phyloP scores from a whole-genome alignment of 2,329 filamentous ascomycete species.

The Paecilomyces formosus region DNA sequence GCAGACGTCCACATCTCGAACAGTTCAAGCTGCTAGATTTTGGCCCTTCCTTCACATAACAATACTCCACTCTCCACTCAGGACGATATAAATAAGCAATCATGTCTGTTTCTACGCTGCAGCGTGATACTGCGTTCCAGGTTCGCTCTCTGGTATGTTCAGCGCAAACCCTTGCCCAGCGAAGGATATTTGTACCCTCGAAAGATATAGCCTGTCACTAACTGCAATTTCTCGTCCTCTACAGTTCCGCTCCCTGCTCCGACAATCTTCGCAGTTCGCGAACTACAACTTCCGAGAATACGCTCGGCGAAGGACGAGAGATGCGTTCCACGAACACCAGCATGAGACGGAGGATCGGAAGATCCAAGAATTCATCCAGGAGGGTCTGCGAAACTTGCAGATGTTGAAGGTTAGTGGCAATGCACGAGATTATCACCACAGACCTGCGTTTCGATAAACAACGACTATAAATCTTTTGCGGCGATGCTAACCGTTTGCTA shows the following conservation, averaged over 20 bases:
- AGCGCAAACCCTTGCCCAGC: background rate
- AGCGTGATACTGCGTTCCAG: constrained; percentile 38
- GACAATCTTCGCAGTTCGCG: constrained; percentile 78
- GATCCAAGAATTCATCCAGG: constrained; percentile 84
- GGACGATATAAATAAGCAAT: constrained; percentile 5
- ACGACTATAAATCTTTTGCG: background rate
- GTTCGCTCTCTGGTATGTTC: constrained; percentile 40
- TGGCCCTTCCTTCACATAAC: background rate
- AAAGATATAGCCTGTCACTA: background rate
- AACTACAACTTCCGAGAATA: constrained; percentile 98
- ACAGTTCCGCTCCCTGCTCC: constrained; percentile 86
- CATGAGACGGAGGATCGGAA: constrained; percentile 63
- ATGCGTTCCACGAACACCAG: constrained; percentile 80
- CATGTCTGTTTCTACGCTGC: constrained; percentile 38
- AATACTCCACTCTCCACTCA: constrained; percentile 1
- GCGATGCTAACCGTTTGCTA: constrained; percentile 26
- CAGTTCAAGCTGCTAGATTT: background rate
- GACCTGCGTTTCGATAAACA: background rate
- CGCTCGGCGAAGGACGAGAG: constrained; percentile 79
- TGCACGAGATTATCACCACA: too few species aligned
- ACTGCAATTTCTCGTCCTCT: background rate
- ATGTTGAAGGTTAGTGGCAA: constrained; percentile 68
- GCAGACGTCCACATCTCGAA: background rate
- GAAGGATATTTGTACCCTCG: background rate
- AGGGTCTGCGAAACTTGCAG: constrained; percentile 78